A percentile compares a stretch with the other conserved stretches of the same genome.
These are phyloP conservation scores for Pyrus hybrid DNA, from an alignment of 331 rosid species.

Conservation along the genomic window DNA sequence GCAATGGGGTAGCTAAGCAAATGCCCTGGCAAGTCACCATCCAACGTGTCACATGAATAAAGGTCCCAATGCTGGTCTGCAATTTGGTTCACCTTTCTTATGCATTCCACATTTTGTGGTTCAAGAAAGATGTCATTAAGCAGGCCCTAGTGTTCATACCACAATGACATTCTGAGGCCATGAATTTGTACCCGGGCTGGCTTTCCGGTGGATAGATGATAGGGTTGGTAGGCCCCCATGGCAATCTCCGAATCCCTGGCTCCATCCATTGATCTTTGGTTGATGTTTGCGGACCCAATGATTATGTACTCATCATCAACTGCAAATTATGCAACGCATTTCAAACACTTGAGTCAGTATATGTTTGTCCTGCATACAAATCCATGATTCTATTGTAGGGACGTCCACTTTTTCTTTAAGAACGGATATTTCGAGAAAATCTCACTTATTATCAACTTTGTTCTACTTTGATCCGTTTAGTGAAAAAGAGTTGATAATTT, in stretches of 20 bases:
- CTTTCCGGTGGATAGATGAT: constrained; percentile 16
- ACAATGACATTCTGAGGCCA: constrained; percentile 39
- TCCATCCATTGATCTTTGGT: constrained; percentile 48
- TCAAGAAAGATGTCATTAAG: constrained; percentile 21
- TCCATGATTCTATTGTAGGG: background rate
- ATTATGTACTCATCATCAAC: constrained; percentile 48
- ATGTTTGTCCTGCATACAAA: background rate
- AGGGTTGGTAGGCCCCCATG: constrained; percentile 40
- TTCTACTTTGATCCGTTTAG: background rate
- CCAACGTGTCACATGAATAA: constrained; percentile 16
- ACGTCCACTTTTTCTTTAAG: too few species aligned
- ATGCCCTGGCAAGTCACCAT: constrained; percentile 33
- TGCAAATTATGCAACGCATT: constrained; percentile 5
- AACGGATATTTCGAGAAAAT: background rate
- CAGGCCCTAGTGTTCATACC: constrained; percentile 38
- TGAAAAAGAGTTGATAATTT: background rate
- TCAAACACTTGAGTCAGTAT: background rate
- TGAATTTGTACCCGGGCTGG: constrained; percentile 34
- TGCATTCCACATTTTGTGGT: constrained; percentile 27
- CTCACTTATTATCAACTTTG: background rate
- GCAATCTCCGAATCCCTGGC: constrained; percentile 38
- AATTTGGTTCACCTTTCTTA: constrained; percentile 24
- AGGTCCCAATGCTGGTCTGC: constrained; percentile 22
- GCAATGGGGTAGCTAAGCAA: constrained; percentile 32
- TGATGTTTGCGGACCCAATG: constrained; percentile 40